Percentiles rank a stretch among this genome's conserved stretches.
These are phyloP conservation scores for Ulota crispa DNA, from an alignment of 225 moss, liverwort and hornwort species.

Conservation along the genomic window DNA sequence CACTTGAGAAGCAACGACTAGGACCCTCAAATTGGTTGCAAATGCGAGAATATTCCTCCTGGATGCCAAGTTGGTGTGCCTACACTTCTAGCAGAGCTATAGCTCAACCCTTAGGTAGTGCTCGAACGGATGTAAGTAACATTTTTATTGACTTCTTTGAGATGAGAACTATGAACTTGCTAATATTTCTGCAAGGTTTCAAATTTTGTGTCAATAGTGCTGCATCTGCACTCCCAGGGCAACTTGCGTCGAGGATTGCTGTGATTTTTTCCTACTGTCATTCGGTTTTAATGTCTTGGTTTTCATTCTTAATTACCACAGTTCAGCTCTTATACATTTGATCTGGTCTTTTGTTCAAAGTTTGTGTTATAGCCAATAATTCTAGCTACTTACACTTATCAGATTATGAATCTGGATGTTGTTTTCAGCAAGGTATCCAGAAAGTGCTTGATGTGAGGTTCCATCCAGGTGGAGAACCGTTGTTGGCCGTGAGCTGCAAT, in stretches of 20 bases:
- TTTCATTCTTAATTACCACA: background rate
- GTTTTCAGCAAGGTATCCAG: constrained; percentile 81
- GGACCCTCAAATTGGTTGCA: constrained; percentile 73
- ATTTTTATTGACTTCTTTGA: background rate
- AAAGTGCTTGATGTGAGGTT: constrained; percentile 91
- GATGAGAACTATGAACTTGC: background rate
- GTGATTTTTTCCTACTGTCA: background rate
- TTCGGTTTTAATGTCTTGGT: background rate
- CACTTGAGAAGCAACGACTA: constrained; percentile 60
- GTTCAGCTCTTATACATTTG: background rate
- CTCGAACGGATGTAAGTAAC: constrained; percentile 64
- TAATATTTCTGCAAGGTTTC: constrained; percentile 5
- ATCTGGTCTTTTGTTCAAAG: constrained; percentile 2
- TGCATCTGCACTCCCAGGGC: background rate
- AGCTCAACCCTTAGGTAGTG: constrained; percentile 71
- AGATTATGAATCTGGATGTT: constrained; percentile 11
- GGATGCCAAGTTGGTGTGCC: constrained; percentile 78
- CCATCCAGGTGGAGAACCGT: constrained; percentile 78
- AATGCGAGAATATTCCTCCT: constrained; percentile 61
- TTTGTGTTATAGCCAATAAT: background rate
- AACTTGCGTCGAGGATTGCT: background rate
- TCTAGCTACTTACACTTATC: background rate
- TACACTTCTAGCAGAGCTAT: constrained; percentile 86
- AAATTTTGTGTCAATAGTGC: background rate
- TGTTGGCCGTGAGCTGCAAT: constrained; percentile 88